These are phyloP conservation scores for Eucommia ulmoides DNA, from an alignment of 257 asterid species.

Conservation along the genomic window DNA sequence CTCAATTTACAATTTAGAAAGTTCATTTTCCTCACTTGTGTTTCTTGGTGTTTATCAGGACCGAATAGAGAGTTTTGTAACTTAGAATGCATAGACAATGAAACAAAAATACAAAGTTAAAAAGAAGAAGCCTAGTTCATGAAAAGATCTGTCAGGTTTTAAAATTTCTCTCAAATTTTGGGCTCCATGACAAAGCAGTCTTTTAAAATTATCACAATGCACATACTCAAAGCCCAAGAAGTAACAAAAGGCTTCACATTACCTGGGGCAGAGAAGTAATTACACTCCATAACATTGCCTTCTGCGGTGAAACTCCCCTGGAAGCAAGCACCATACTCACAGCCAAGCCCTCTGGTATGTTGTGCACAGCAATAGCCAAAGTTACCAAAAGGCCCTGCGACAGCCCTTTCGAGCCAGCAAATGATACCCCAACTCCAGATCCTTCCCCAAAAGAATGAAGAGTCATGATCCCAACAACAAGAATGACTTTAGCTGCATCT, in stretches of 20 bases:
- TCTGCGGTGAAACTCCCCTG: constrained; percentile 94
- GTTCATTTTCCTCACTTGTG: too few species aligned
- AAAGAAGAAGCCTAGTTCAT: too few species aligned
- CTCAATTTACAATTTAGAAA: too few species aligned
- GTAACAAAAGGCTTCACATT: neutral
- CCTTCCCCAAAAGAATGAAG: constrained; percentile 99
- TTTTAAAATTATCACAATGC: too few species aligned
- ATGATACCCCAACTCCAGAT: constrained; percentile 98
- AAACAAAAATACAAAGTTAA: too few species aligned
- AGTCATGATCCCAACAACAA: constrained; percentile 96
- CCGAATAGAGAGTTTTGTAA: too few species aligned
- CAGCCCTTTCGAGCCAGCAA: constrained; percentile 95
- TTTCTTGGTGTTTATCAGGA: too few species aligned
- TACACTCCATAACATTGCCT: constrained; percentile 94
- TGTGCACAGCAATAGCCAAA: constrained; percentile 99
- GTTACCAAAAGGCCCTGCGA: constrained; percentile 88
- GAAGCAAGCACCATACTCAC: constrained; percentile 99
- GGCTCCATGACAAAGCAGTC: too few species aligned
- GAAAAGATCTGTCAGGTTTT: too few species aligned
- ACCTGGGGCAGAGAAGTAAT: constrained; percentile 97
- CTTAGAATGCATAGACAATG: too few species aligned
- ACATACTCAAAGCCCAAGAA: too few species aligned
- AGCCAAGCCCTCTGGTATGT: constrained; percentile 98
- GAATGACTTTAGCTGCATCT: constrained; percentile 86
- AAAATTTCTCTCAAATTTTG: too few species aligned